Conservation (phyloP, 1,284 basidiomycete genomes). For the Caloboletus inedulis region DNA sequence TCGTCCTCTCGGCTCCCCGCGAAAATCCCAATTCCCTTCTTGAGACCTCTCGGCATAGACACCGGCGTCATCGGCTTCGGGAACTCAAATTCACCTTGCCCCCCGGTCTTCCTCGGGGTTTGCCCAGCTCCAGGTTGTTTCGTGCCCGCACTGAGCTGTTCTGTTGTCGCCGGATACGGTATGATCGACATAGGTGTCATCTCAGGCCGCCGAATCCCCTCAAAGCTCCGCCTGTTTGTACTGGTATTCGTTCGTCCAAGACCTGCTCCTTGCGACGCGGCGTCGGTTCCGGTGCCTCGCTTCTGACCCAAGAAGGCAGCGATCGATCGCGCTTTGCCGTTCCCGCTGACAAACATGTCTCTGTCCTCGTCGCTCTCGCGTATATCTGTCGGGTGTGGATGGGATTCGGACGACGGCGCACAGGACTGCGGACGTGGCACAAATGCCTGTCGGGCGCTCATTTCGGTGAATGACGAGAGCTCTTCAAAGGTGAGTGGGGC, state of each 20-base stretch:
- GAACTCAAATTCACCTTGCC: conserved; percentile 12
- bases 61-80: conserved; percentile 20
- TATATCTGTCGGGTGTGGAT: conserved; percentile 5
- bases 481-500: too few relatives aligned
- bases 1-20: conserved; percentile 7
- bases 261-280: not conserved
- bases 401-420: conserved; percentile 6
- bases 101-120: conserved; percentile 20
- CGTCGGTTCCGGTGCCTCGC: conserved; percentile 5
- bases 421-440: conserved; percentile 20
- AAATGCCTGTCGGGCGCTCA: conserved; percentile 31
- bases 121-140: conserved; percentile 11
- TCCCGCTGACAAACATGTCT: conserved; percentile 3
- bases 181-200: conserved; percentile 26
- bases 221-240: conserved; percentile 19
- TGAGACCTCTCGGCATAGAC: conserved; percentile 14
- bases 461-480: not conserved
- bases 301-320: conserved; percentile 23
- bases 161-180: conserved; percentile 15
- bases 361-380: conserved; percentile 6
- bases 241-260: conserved; percentile 10
- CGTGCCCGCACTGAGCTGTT: not conserved
- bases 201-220: conserved; percentile 23
- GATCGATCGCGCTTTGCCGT: conserved; percentile 21
- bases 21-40: conserved; percentile 10